Base-by-base conservation (phyloP, 345 rosid genomes). In the Lumnitzera littorea region DNA sequence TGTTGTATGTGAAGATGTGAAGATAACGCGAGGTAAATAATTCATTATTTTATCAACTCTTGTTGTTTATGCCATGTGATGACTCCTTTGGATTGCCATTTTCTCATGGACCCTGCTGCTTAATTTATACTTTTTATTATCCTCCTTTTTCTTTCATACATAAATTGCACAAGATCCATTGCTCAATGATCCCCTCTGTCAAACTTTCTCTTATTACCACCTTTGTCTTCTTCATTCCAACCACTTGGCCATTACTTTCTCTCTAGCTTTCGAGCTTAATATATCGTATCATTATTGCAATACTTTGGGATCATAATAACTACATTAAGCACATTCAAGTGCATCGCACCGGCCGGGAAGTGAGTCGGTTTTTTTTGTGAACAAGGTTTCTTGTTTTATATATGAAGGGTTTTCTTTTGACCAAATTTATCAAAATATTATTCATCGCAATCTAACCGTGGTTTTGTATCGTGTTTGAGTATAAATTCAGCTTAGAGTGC, bases 61-160 rank as follows among this genome's bases (percentile, higher is more conserved):
- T 80, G 69, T 20, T 82, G 91, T 78, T 84, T 74, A 48, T 62
- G 65, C 95, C 96, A 89, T 87, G 98, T 91, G 95, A 91, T 60
- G 20, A 56, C 77, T 70, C 43, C 43, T 4, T 36, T 7, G 43
- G 77, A 62, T 70, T 60, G 73, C 85, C 80, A 72, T 66, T 84
- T 83, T 36, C 43, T 36, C 43, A 7, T 36, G 43, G 43, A 5
- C 20, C 0, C 84, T 70, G 80, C 61, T 78, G 79, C 89, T 72
- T 71, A 67, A 43, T 51, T 43, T 72, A 63, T 79, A 68, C 70
- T 73, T 80, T 78, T 65, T 53, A 23, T 57, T 27, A n/a, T 58
- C 54, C 65, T 63, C 25, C 51, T 60, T 51, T 14, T 55, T 60
- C 64, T 64, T 81, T 77, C 73, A 77, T 51, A 20, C 20, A 70